These are phyloP conservation scores for Emmonsiellopsis sp. DNA, from an alignment of 2,329 filamentous ascomycete species.

Conservation along the genomic window DNA sequence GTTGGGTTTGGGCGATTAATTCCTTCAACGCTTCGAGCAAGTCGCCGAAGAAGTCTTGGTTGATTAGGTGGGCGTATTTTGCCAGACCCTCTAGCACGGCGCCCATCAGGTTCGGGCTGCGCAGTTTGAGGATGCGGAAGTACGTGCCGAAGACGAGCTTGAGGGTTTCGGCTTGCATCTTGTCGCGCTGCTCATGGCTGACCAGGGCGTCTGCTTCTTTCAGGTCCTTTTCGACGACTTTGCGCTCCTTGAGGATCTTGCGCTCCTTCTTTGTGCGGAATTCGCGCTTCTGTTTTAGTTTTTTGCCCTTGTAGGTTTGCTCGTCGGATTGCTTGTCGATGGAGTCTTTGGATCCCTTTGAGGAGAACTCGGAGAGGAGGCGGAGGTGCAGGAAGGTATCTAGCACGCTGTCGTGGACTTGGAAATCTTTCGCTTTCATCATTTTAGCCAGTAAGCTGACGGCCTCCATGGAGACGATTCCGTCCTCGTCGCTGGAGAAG, in stretches of 20 bases:
- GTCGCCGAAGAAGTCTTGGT: slow-evolving; percentile 97
- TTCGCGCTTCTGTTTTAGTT: slow-evolving; percentile 64
- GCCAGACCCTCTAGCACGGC: slow-evolving; percentile 89
- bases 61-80: slow-evolving; percentile 92
- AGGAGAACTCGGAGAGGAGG: slow-evolving; percentile 75
- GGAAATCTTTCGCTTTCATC: slow-evolving; percentile 82
- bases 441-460: slow-evolving; percentile 81
- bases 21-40: slow-evolving; percentile 90
- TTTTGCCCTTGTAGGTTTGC: slow-evolving; percentile 42
- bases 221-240: slow-evolving; percentile 86
- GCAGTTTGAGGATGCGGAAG: slow-evolving; percentile 83
- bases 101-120: slow-evolving; percentile 81
- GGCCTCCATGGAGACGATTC: slow-evolving; percentile 75
- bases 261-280: slow-evolving; percentile 83
- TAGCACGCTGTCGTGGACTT: slow-evolving; percentile 72
- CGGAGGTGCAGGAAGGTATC: slow-evolving; percentile 88
- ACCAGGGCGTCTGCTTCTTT: slow-evolving; percentile 83
- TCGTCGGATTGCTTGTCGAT: slow-evolving; percentile 54
- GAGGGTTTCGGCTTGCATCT: slow-evolving; percentile 88
- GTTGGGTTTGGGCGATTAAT: slow-evolving; percentile 60
- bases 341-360: slow-evolving; percentile 69
- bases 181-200: slow-evolving; percentile 82
- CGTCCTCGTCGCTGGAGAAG: slow-evolving; percentile 82
- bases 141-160: slow-evolving; percentile 94
- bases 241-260: slow-evolving; percentile 77